phyloP scores from a whole-genome alignment of 257 asterid species.

The Rehmannia glutinosa region DNA sequence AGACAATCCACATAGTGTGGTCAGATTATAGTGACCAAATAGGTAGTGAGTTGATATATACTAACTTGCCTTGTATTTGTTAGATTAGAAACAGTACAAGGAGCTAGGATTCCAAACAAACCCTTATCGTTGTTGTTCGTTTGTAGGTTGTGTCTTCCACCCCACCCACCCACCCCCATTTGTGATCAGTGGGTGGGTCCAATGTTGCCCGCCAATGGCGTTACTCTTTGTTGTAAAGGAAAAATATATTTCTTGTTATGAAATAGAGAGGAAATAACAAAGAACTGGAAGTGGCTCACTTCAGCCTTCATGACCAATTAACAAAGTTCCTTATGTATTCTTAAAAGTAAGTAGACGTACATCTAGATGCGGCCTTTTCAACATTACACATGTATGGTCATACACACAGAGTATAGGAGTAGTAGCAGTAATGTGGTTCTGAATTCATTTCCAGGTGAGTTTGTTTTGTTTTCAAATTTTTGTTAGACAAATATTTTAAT shows the following conservation, averaged over 20 bases:
- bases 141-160: too few relatives aligned
- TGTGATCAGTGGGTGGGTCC: not conserved
- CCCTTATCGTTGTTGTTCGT: too few relatives aligned
- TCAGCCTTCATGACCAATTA: not conserved
- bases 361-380: not conserved
- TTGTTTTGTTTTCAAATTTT: not conserved
- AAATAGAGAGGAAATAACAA: not conserved
- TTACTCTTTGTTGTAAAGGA: not conserved
- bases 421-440: not conserved
- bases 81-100: too few relatives aligned
- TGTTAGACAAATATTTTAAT: not conserved
- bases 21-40: too few relatives aligned
- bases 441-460: not conserved
- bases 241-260: not conserved
- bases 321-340: not conserved
- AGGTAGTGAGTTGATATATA: too few relatives aligned
- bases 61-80: too few relatives aligned
- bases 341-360: not conserved
- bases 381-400: not conserved
- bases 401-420: not conserved
- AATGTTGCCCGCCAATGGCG: not conserved
- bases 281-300: not conserved
- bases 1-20: too few relatives aligned
- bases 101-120: too few relatives aligned
- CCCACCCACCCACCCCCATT: too few relatives aligned